Base-by-base conservation (phyloP, 2,329 filamentous ascomycete species). In the Penicillium italicum region DNA sequence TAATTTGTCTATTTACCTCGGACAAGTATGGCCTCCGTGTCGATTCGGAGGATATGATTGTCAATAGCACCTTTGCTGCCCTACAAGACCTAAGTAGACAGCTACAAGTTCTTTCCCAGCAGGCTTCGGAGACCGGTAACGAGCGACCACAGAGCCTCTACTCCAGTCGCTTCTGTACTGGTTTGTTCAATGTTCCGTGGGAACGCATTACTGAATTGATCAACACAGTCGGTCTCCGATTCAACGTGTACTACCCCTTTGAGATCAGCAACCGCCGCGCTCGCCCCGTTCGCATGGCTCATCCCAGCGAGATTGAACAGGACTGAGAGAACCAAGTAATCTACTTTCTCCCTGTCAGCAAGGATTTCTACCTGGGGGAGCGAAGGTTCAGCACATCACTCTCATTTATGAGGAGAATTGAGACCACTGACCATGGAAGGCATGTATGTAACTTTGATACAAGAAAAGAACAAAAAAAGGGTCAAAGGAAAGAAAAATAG, bases 1-100 rank as follows among this genome's bases (percentile, higher is more conserved):
- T 86, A 26, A 79, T 80, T 0, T 86, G 83, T 59, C 67, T 86
- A 0, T 85, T 85, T 59, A 86, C 83, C 0, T 83, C 80, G 2
- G 65, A 69, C 3, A 69, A 70, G 2, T 81, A 77, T 55, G 83
- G 83, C 40, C 66, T 57, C 6, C 77, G 74, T 26, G 63, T 68
- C 30, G 70, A 66, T 53, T 56, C 71, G 0, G 71, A 72, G 1
- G 65, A 69, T 0, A 62, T 67, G 14, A 84, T 86, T 36, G 50
- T 85, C 11, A 62, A 61, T 4, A 78, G 79, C 28, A 85, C 83
- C 0, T 66, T 62, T 16, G 64, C 69, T 3, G 80, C 83, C 1
- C 70, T 86, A 57, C 62, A 67, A 47, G 75, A 82, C 66, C 62
- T 85, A 62, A 67, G 81, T 37, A 58, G 60, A 36, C 72, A 80